Conservation (phyloP, 257 asterid genomes). For the Solanum medicagineum region DNA sequence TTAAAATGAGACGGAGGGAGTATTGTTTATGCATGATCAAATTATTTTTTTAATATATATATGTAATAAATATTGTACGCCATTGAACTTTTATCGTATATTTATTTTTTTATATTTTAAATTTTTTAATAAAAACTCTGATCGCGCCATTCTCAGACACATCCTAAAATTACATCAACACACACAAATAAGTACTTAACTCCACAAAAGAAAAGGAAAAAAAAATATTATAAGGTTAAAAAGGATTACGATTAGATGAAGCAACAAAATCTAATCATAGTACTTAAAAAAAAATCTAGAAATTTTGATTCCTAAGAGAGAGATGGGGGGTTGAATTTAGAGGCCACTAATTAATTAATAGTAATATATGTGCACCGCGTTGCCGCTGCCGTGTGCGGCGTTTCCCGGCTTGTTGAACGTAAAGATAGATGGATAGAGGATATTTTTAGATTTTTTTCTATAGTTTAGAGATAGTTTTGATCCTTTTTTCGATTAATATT, state of each 20-base stretch:
- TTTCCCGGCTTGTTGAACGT: neutral
- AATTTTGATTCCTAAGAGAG: neutral
- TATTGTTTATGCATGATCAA: too few species aligned
- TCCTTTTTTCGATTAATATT: neutral
- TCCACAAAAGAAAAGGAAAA: neutral
- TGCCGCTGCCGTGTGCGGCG: neutral
- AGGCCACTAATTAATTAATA: neutral
- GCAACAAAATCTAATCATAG: neutral
- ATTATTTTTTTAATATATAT: too few species aligned
- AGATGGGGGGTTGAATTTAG: neutral
- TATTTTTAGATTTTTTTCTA: too few species aligned
- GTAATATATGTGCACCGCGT: neutral
- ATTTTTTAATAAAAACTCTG: too few species aligned
- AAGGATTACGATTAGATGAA: neutral
- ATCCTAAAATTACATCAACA: too few species aligned
- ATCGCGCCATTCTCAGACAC: too few species aligned
- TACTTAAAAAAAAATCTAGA: neutral
- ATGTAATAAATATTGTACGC: too few species aligned
- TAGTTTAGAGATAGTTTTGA: too few species aligned
- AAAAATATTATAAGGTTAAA: neutral
- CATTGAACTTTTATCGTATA: too few species aligned
- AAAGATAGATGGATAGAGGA: neutral
- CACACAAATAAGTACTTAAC: neutral
- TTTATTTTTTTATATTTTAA: too few species aligned
- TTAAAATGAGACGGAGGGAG: too few species aligned